Evolutionary conservation across 2,329 filamentous ascomycete species (phyloP), one percentile per base, ranked within the genome.

Genomic region (Phoma herbarum): DNA sequence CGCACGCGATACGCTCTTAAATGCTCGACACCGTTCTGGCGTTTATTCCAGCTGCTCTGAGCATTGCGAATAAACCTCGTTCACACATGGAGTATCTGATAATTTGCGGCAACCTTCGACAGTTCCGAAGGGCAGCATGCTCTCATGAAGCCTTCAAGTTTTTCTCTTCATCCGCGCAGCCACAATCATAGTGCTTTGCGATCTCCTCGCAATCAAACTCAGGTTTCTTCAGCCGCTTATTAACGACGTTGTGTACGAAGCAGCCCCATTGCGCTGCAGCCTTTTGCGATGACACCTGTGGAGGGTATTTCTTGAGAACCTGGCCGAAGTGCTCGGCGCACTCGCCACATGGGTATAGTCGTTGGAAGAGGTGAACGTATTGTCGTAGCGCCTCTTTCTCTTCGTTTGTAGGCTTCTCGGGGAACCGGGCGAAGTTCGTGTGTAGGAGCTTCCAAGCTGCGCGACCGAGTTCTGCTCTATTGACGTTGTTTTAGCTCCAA

Each of bases 391-490:
- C 84, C 49, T 83, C 79, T 66, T 84, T 83, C 71, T 89, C 86
- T 54, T 89, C 86, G 22, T 79, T 74, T 0, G 83, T 85, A 2
- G 87, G 87, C 59, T 84, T 82, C 67, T 88, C 86, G 12, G 87
- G 87, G 70, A 88, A 89, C 63, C 86, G 82, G 52, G 85, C 86
- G 79, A 89, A 87, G 59, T 86, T 86, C 18, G 87, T 89, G 73
- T 89, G 87, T 63, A 89, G 82, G 63, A 88, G 81, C 69, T 88
- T 87, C 87, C 87, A 89, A 33, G 86, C 84, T 56, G 87, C 85
- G 61, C 86, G 83, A 61, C 87, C 87, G 26, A 89, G 80, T 75
- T 89, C 87, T 60, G 85, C 86, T 75, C 83, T 85, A 59, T 52
- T 18, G 31, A 44, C 48, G 41, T 20, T 20, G 64, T 52, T 47